Conservation (phyloP, 257 asterid genomes). For the Solanum lycopersicoides region DNA sequence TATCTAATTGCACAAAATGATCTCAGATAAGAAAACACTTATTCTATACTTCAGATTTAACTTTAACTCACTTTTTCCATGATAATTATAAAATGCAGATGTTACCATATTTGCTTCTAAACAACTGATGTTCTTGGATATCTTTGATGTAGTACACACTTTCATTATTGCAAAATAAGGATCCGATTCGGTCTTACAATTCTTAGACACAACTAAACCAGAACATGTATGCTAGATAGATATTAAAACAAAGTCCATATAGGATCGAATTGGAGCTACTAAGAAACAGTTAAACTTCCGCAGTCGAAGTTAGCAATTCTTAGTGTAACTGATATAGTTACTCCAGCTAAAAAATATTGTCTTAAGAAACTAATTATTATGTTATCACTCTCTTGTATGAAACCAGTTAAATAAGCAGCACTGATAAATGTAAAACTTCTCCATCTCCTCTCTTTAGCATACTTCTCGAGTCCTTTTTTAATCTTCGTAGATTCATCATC, state of each 20-base stretch:
- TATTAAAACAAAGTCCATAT: no score
- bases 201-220: no score
- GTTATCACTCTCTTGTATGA: conserved; percentile 42
- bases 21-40: background rate
- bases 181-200: no score
- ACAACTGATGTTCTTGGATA: background rate
- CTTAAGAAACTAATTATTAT: conserved; percentile 36
- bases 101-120: background rate
- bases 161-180: no score
- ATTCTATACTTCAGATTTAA: background rate
- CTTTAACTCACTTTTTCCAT: background rate
- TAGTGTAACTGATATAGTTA: conserved; percentile 5
- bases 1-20: background rate
- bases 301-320: conserved; percentile 39
- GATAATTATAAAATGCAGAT: background rate
- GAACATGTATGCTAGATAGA: no score
- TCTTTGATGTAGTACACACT: background rate
- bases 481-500: conserved; percentile 4
- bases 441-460: conserved; percentile 56
- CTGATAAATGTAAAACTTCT: conserved; percentile 54
- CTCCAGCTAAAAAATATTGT: conserved; percentile 24
- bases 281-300: conserved; percentile 14
- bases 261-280: background rate
- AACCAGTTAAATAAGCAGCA: conserved; percentile 45
- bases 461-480: conserved; percentile 29